phyloP scores from a whole-genome alignment of 139 green algal genomes.

The Auxenochlorella pyrenoidosa region DNA sequence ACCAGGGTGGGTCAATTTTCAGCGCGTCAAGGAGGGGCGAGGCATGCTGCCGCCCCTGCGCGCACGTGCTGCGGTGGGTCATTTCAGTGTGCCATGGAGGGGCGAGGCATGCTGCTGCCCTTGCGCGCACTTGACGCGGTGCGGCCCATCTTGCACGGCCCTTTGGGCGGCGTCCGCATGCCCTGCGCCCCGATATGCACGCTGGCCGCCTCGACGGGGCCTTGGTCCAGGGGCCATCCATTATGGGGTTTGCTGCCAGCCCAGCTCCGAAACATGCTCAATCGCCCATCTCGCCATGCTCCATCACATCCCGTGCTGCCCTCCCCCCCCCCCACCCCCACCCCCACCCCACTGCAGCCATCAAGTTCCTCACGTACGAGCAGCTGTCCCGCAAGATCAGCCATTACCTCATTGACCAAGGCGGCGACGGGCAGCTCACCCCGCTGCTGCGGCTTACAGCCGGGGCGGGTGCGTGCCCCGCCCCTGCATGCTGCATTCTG shows the following conservation, averaged over 20 bases:
- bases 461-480: constrained; percentile 72
- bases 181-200: no score
- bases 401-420: constrained; percentile 69
- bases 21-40: background rate
- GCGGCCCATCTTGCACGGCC: no score
- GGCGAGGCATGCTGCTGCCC: background rate
- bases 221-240: no score
- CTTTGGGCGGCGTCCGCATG: no score
- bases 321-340: background rate
- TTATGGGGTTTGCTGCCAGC: no score
- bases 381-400: constrained; percentile 73
- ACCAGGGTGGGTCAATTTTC: constrained; percentile 57
- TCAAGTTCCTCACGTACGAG: constrained; percentile 99
- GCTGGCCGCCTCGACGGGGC: no score
- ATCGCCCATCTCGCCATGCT: no score
- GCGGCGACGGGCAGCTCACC: constrained; percentile 88
- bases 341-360: background rate
- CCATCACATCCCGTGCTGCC: no score
- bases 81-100: background rate
- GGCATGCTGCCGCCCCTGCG: background rate
- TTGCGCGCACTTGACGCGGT: no score
- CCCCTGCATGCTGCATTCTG: background rate
- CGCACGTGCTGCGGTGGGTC: no score
- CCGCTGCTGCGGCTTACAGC: constrained; percentile 86
- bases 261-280: no score